phyloP scores from a whole-genome alignment of 345 rosid species.

The Capsella bursapastoris region DNA sequence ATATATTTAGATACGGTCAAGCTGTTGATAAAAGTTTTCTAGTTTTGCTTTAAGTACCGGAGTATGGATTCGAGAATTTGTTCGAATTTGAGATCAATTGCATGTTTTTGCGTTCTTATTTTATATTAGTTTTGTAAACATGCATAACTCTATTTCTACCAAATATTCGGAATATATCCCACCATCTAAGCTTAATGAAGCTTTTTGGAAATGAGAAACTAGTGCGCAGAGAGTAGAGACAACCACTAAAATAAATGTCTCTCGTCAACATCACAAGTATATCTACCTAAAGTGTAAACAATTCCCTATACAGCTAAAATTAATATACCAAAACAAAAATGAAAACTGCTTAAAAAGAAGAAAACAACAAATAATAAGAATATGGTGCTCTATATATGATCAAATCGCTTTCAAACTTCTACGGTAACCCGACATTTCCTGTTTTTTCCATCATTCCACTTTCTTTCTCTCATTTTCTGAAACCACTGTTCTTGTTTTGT shows the following conservation, averaged over 20 bases:
- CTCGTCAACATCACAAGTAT: constrained; percentile 22
- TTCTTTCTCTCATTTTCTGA: not conserved
- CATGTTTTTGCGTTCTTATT: not conserved
- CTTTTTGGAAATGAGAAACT: constrained; percentile 19
- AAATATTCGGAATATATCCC: not conserved
- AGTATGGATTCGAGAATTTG: not conserved
- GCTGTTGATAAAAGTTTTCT: not conserved
- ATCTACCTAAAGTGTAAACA: not conserved
- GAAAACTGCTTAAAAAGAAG: not conserved
- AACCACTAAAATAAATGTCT: constrained; percentile 27
- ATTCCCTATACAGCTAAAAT: constrained; percentile 14
- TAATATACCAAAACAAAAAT: not conserved
- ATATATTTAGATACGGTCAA: not conserved
- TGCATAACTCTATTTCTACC: no score
- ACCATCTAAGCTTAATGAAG: constrained; percentile 14
- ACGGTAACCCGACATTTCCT: constrained; percentile 37
- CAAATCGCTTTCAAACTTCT: constrained; percentile 35
- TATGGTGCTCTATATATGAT: constrained; percentile 14
- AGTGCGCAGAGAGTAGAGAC: constrained; percentile 12
- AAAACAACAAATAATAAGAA: not conserved
- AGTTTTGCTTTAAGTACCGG: not conserved
- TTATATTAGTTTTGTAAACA: not conserved
- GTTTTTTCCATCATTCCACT: not conserved
- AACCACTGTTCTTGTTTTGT: no score
- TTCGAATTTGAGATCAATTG: not conserved